phyloP scores from a whole-genome alignment of 1,284 basidiomycete species.

The Coriolopsis trogii region DNA sequence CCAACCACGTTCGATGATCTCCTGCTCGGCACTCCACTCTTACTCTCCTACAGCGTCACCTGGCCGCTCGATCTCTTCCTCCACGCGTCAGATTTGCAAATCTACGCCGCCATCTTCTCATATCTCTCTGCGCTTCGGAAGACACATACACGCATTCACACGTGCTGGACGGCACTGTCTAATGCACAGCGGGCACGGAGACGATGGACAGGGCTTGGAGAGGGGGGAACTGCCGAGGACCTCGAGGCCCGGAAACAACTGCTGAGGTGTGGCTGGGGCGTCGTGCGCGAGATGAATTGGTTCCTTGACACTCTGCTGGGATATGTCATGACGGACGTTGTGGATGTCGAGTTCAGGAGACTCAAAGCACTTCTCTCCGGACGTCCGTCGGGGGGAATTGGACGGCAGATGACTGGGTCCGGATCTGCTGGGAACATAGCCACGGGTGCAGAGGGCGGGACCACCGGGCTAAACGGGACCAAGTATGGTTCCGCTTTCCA shows the following conservation, averaged over 20 bases:
- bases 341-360: slow-evolving; percentile 80
- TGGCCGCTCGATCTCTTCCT: slow-evolving; percentile 94
- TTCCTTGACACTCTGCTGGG: slow-evolving; percentile 83
- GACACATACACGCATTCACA: slow-evolving; percentile 78
- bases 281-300: slow-evolving; percentile 88
- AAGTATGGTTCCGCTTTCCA: slow-evolving; percentile 21
- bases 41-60: slow-evolving; percentile 67
- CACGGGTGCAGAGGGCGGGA: neutral
- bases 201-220: slow-evolving; percentile 84
- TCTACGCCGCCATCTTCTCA: slow-evolving; percentile 79
- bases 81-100: slow-evolving; percentile 70
- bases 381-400: slow-evolving; percentile 13
- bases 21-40: slow-evolving; percentile 78
- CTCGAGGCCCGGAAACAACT: slow-evolving; percentile 63
- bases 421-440: slow-evolving; percentile 7
- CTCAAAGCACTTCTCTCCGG: slow-evolving; percentile 59
- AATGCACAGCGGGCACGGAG: slow-evolving; percentile 81
- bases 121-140: slow-evolving; percentile 85
- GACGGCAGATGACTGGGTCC: slow-evolving; percentile 27
- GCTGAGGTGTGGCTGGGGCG: slow-evolving; percentile 82
- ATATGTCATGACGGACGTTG: slow-evolving; percentile 89
- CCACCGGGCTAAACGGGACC: slow-evolving; percentile 6
- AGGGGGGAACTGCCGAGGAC: slow-evolving; percentile 80
- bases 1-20: slow-evolving; percentile 68
- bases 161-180: slow-evolving; percentile 82